These are phyloP conservation scores for Ophiostoma angusticollis DNA, from an alignment of 2,329 filamentous ascomycete species.

Conservation along the genomic window DNA sequence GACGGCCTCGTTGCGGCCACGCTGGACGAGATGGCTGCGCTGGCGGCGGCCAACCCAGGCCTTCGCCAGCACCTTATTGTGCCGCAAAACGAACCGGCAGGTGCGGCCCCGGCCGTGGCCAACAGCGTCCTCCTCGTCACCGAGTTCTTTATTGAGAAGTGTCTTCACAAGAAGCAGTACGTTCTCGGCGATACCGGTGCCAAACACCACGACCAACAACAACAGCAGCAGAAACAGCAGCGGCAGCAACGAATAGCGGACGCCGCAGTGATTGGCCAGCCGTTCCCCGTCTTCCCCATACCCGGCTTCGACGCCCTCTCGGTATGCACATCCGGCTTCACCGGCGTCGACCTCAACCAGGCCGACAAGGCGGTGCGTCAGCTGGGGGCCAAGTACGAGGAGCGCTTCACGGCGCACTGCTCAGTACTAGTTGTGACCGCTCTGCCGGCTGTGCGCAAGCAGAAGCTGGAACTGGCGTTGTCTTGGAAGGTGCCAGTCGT, in stretches of 20 bases:
- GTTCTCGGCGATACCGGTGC: constrained; percentile 51
- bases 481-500: constrained; percentile 74
- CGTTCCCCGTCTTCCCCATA: constrained; percentile 60
- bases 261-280: constrained; percentile 60
- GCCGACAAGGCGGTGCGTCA: constrained; percentile 63
- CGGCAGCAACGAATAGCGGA: constrained; percentile 20
- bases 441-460: constrained; percentile 42
- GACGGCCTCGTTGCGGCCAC: constrained; percentile 32
- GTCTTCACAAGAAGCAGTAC: constrained; percentile 62
- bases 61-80: constrained; percentile 39
- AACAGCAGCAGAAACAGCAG: constrained; percentile 45
- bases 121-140: constrained; percentile 49
- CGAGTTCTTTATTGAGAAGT: constrained; percentile 88
- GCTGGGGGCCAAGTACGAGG: constrained; percentile 69
- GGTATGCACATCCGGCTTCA: constrained; percentile 73
- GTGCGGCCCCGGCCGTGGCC: constrained; percentile 28
- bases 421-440: constrained; percentile 66
- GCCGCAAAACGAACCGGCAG: constrained; percentile 36
- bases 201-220: constrained; percentile 4
- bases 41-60: constrained; percentile 16
- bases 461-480: constrained; percentile 68
- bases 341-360: constrained; percentile 73
- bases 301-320: constrained; percentile 54
- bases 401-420: constrained; percentile 57
- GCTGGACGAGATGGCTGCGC: constrained; percentile 27